Percentiles rank a stretch among this genome's conserved stretches.
Evolutionary conservation across 2,329 filamentous ascomycete species (phyloP).

Genomic region (Curvularia verruculosa): DNA sequence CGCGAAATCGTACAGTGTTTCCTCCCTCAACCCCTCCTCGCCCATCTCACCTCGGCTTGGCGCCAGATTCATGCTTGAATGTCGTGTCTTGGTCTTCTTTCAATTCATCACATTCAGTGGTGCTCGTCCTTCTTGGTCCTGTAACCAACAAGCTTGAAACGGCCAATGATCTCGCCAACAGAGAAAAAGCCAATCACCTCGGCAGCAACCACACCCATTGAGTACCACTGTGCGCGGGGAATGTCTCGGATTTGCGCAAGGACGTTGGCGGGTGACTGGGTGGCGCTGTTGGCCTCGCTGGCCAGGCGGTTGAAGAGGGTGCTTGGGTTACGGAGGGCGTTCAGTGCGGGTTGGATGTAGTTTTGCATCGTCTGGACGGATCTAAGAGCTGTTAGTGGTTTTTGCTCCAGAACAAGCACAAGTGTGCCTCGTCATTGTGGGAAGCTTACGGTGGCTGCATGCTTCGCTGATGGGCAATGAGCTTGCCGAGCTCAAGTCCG

Average conservation of each 20-base stretch:
- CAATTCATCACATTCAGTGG: conserved; percentile 33
- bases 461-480: conserved; percentile 85
- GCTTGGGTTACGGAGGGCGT: conserved; percentile 72
- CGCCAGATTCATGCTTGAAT: conserved; percentile 12
- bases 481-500: conserved; percentile 82
- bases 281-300: conserved; percentile 46
- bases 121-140: conserved; percentile 45
- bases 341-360: conserved; percentile 79
- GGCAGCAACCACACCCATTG: conserved; percentile 78
- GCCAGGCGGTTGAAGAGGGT: conserved; percentile 60
- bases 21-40: conserved; percentile 6
- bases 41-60: conserved; percentile 1
- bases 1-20: conserved; percentile 30
- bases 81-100: conserved; percentile 14
- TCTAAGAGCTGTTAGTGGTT: conserved; percentile 57
- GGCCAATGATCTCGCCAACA: conserved; percentile 93
- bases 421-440: not conserved
- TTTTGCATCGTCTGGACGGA: conserved; percentile 81
- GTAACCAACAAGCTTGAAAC: conserved; percentile 95
- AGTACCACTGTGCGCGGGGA: conserved; percentile 71
- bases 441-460: conserved; percentile 90
- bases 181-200: conserved; percentile 98
- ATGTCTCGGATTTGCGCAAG: conserved; percentile 70
- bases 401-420: conserved; percentile 1
- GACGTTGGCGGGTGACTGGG: conserved; percentile 58